Percentiles rank a stretch among this genome's conserved stretches.
Evolutionary conservation across 495 filamentous ascomycete genomes (phyloP).

Genomic region (Cudoniella acicularis): DNA sequence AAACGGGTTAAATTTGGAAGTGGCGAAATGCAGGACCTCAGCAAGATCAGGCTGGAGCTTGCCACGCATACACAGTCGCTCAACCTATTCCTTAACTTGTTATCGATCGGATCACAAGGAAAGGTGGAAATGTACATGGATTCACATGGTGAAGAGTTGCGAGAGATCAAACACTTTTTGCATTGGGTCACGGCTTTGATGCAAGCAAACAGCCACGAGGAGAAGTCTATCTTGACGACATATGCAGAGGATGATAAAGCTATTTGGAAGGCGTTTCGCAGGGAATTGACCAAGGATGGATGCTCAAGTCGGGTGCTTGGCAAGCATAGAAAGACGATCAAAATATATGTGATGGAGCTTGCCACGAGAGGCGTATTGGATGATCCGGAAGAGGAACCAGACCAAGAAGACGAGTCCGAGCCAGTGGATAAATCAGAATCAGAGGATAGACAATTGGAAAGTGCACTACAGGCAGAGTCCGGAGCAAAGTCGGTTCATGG

Average conservation of each 20-base stretch:
- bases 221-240: conserved; percentile 3
- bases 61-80: conserved; percentile 15
- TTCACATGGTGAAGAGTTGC: conserved; percentile 3
- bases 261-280: conserved; percentile 17
- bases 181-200: conserved; percentile 12
- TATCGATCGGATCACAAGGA: conserved; percentile 14
- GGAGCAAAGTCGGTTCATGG: too few species aligned
- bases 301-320: conserved; percentile 4
- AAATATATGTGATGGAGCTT: conserved; percentile 18
- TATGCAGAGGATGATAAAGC: conserved; percentile 8
- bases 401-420: background rate
- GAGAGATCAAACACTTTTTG: conserved; percentile 7
- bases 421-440: background rate
- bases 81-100: conserved; percentile 14
- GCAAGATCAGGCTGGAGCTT: conserved; percentile 12
- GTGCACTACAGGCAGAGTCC: too few species aligned
- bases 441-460: too few species aligned
- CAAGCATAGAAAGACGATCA: conserved; percentile 14
- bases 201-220: conserved; percentile 2
- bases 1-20: conserved; percentile 17
- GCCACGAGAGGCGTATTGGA: conserved; percentile 14
- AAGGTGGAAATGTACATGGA: conserved; percentile 17
- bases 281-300: conserved; percentile 14
- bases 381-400: too few species aligned
- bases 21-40: conserved; percentile 15